phyloP scores from a whole-genome alignment of 192 early-diverging fungal genomes.

The Coemansia sp. region DNA sequence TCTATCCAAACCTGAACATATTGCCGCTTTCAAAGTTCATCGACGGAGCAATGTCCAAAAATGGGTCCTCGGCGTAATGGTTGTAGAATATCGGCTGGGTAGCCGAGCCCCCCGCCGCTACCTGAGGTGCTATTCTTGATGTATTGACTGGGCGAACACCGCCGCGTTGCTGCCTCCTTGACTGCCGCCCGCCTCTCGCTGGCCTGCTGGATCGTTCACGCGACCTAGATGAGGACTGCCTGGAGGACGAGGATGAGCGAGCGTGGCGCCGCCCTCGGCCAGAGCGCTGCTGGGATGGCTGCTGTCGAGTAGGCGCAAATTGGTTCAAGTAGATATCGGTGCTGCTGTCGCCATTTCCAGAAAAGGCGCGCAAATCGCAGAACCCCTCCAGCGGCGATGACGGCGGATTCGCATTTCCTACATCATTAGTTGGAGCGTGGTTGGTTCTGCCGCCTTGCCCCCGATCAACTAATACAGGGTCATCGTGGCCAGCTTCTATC shows the following conservation, averaged over 20 bases:
- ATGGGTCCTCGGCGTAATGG: constrained; percentile 39
- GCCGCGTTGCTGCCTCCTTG: not conserved
- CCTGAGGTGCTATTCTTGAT: not conserved
- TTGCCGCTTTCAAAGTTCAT: constrained; percentile 39
- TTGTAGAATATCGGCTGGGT: constrained; percentile 14
- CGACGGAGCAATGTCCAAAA: constrained; percentile 22
- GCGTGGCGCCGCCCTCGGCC: not conserved
- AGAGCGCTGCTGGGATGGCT: not conserved
- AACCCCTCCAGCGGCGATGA: constrained; percentile 47
- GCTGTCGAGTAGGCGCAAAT: constrained; percentile 12
- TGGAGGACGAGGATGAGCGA: not conserved
- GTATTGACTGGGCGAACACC: constrained; percentile 10
- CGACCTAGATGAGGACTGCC: not conserved
- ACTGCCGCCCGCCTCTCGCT: not conserved
- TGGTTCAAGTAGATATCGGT: constrained; percentile 37
- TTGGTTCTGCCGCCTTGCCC: no score
- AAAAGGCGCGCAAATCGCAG: constrained; percentile 24
- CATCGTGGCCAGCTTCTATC: no score
- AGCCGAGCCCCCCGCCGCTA: not conserved
- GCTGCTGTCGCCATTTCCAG: not conserved
- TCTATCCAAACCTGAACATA: constrained; percentile 30
- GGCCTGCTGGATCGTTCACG: not conserved
- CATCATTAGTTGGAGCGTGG: not conserved
- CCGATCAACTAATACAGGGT: no score
- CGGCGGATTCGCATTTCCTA: not conserved